Evolutionary conservation across 1,284 basidiomycete genomes (phyloP).

Genomic region (Mycosarcoma mackinlayi): DNA sequence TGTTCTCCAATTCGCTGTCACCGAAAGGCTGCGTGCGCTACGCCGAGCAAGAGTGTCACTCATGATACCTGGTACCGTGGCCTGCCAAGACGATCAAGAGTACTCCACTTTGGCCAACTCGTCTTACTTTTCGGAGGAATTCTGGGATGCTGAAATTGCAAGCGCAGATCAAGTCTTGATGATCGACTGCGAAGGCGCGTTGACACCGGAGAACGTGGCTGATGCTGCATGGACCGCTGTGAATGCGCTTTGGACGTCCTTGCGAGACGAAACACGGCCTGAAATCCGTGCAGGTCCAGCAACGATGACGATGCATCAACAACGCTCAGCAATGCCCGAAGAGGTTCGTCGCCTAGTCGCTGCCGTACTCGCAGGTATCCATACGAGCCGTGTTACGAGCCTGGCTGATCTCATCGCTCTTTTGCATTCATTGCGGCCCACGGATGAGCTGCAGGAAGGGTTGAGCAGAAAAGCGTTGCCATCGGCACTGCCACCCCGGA

Average conservation of each 20-base stretch:
- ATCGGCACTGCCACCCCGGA: constrained; percentile 17
- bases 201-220: constrained; percentile 23
- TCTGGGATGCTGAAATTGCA: constrained; percentile 43
- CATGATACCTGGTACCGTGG: neutral
- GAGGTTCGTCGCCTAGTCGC: constrained; percentile 35
- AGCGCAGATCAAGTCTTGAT: constrained; percentile 38
- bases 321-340: constrained; percentile 34
- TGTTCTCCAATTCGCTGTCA: constrained; percentile 31
- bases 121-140: constrained; percentile 37
- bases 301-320: neutral
- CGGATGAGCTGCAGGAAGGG: constrained; percentile 14
- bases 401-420: constrained; percentile 27
- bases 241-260: constrained; percentile 13
- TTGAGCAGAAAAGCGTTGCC: constrained; percentile 4
- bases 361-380: constrained; percentile 31
- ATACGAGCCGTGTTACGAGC: constrained; percentile 32
- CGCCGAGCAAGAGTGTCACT: constrained; percentile 18
- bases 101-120: neutral
- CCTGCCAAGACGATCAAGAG: neutral
- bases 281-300: neutral
- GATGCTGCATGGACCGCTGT: constrained; percentile 36
- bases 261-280: neutral
- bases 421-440: constrained; percentile 33
- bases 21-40: constrained; percentile 35
- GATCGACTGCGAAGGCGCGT: constrained; percentile 47